phyloP scores from a whole-genome alignment of 352 stramenopile genomes.

The Globisporangium parvum region DNA sequence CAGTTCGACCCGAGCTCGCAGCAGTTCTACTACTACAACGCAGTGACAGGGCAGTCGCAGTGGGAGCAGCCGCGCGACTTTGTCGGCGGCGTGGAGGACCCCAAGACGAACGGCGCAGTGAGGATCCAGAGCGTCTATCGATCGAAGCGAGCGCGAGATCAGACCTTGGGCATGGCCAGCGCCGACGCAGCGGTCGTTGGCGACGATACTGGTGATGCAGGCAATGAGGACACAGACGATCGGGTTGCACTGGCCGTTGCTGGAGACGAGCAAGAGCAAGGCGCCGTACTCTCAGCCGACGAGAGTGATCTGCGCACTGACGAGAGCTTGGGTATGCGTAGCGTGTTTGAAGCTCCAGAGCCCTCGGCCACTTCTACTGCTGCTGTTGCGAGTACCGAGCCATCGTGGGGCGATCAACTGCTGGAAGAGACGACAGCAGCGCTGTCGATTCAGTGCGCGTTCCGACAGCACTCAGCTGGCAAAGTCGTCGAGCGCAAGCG shows the following conservation, averaged over 20 bases:
- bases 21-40: conserved; percentile 51
- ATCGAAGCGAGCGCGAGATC: conserved; percentile 26
- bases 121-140: conserved; percentile 55
- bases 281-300: no score
- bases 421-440: neutral
- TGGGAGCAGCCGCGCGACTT: conserved; percentile 41
- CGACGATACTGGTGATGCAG: neutral
- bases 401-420: no score
- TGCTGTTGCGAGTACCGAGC: neutral
- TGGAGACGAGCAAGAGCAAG: no score
- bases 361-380: no score
- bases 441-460: conserved; percentile 50
- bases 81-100: conserved; percentile 19
- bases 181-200: conserved; percentile 8
- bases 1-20: conserved; percentile 35
- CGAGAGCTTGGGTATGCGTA: no score
- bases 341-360: no score
- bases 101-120: conserved; percentile 28
- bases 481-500: conserved; percentile 24
- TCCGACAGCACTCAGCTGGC: conserved; percentile 29
- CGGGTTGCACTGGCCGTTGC: no score
- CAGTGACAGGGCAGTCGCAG: conserved; percentile 24
- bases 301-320: no score
- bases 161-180: no score
- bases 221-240: neutral